A percentile compares a stretch with the other conserved stretches of the same genome.
phyloP scores from a whole-genome alignment of 129 eudicot species.

The Centrapalus pauciflorus region DNA sequence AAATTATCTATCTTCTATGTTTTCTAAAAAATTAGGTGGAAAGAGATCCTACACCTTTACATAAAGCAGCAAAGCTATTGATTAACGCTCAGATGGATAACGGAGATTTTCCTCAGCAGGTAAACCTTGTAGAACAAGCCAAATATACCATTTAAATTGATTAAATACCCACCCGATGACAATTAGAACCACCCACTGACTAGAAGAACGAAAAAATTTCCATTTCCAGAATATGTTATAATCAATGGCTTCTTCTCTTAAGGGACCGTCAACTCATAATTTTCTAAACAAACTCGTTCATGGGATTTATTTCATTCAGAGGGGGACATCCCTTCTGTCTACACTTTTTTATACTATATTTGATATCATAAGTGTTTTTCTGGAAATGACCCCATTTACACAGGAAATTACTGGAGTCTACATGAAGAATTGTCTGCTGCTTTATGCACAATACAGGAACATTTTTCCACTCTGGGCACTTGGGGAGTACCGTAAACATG shows the following conservation, averaged over 20 bases:
- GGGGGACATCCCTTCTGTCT: too few species aligned
- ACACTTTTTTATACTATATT: too few species aligned
- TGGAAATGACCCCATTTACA: neutral
- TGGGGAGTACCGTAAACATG: conserved; percentile 27
- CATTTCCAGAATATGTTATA: neutral
- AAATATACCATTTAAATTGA: neutral
- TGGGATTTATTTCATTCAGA: too few species aligned
- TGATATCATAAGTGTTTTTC: too few species aligned
- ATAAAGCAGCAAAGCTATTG: conserved; percentile 36
- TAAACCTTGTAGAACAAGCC: neutral
- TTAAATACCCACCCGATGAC: too few species aligned
- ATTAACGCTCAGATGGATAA: conserved; percentile 35
- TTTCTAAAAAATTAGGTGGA: conserved; percentile 12
- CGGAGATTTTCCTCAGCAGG: conserved; percentile 41
- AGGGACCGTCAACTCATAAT: too few species aligned
- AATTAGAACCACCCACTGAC: neutral
- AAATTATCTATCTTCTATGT: neutral
- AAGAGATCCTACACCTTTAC: conserved; percentile 26
- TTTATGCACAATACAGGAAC: conserved; percentile 24
- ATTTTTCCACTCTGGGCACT: conserved; percentile 35
- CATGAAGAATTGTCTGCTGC: conserved; percentile 29
- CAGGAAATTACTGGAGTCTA: conserved; percentile 27
- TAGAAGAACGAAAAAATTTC: too few species aligned
- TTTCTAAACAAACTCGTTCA: neutral
- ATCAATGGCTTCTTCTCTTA: too few species aligned